Conservation (phyloP, 2,329 filamentous ascomycete genomes). For the Colletotrichum truncatum region DNA sequence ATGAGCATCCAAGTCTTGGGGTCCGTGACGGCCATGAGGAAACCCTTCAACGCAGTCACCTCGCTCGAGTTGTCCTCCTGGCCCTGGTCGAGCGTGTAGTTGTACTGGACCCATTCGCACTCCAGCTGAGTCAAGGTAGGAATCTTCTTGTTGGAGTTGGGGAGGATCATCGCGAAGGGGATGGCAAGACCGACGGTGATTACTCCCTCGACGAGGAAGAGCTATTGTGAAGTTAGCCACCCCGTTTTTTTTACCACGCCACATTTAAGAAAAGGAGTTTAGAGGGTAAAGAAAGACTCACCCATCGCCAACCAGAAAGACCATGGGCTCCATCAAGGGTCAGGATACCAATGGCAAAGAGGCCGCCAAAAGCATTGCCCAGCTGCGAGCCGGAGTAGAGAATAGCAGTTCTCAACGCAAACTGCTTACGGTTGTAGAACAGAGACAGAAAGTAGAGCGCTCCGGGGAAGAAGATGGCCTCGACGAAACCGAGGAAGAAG, state of each 20-base stretch:
- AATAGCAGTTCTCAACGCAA: conserved; percentile 43
- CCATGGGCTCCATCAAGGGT: conserved; percentile 74
- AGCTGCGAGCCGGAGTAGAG: conserved; percentile 42
- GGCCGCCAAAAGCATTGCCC: conserved; percentile 45
- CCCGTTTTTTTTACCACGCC: no score
- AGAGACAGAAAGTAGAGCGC: conserved; percentile 47
- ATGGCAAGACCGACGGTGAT: conserved; percentile 29
- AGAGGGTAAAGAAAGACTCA: conserved; percentile 35
- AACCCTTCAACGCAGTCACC: conserved; percentile 30
- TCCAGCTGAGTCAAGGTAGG: conserved; percentile 22
- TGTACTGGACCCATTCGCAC: conserved; percentile 31
- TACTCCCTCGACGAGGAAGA: conserved; percentile 28
- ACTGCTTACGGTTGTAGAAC: conserved; percentile 51
- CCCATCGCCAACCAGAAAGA: conserved; percentile 68
- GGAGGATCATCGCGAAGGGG: conserved; percentile 25
- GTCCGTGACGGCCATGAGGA: conserved; percentile 41
- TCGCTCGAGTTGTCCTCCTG: conserved; percentile 26
- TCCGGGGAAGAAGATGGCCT: conserved; percentile 49
- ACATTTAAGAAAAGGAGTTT: rapidly evolving
- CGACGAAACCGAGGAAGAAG: conserved; percentile 30
- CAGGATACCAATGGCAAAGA: conserved; percentile 44
- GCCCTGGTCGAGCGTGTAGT: conserved; percentile 27
- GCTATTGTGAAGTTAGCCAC: background rate
- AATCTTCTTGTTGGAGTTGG: conserved; percentile 32
- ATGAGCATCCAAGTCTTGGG: conserved; percentile 47